Evolutionary conservation across 2,329 filamentous ascomycete species (phyloP), one percentile per base, ranked within the genome.

Genomic region (Monilinia aucupariae): DNA sequence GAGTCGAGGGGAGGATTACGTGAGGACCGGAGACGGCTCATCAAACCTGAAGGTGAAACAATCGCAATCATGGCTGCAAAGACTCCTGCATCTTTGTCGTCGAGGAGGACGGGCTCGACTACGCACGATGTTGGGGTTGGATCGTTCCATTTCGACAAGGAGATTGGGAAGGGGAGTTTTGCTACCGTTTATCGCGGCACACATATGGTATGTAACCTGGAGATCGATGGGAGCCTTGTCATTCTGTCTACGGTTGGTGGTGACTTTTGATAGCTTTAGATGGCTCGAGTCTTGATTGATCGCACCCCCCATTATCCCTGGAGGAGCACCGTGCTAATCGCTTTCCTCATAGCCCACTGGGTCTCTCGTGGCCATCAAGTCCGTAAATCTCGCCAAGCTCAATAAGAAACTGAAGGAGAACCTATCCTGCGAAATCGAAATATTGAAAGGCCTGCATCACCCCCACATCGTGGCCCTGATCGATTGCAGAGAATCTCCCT

Each of bases 341-440:
- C 27, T 61, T 43, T 64, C 60, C 67, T 52, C 68, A 55, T 72
- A 96, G 91, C 86, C 87, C 75, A 86, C 88, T 68, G 88, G 88
- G 71, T 88, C 89, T 67, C 87, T 89, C 65, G 94, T 96, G 59
- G 94, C 94, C 65, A 91, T 99, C 84, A 99, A 99, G 77, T 96
- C 92, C 32, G 94, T 99, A 75, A 91, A 96, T 72, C 84, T 96
- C 70, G 84, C 83, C 69, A 93, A 94, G 73, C 83, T 99, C 30
- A 97, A 96, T 77, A 92, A 90, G 79, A 97, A 97, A 79, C 85
- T 99, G 62, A 96, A 93, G 74, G 92, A 97, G 67, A 99, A 97
- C 76, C 86, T 99, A 59, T 92, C 94, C 70, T 88, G 89, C 72
- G 94, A 99, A 79, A 97, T 99, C 75, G 84, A 93, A 71, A 99